A percentile compares a stretch with the other conserved stretches of the same genome.
These are phyloP conservation scores for Inga laurina DNA, from an alignment of 306 rosid species.

Conservation along the genomic window DNA sequence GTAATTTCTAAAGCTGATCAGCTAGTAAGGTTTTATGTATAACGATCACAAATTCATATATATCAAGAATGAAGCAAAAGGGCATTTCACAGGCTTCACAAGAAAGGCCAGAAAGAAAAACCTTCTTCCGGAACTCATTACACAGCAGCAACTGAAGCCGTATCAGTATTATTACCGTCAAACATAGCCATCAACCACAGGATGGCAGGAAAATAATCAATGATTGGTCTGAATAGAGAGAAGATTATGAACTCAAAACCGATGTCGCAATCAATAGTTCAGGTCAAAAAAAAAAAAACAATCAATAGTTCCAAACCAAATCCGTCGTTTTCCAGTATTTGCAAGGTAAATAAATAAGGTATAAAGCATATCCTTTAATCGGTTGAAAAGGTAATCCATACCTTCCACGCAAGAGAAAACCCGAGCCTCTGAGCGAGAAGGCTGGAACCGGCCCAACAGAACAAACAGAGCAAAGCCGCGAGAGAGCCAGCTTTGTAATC, in stretches of 20 bases:
- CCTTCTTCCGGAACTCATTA: background rate
- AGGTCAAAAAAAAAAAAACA: too few relatives aligned
- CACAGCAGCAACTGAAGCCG: background rate
- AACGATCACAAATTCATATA: background rate
- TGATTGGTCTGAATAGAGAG: background rate
- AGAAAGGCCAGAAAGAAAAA: background rate
- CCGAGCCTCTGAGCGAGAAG: conserved; percentile 55
- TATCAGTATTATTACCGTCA: background rate
- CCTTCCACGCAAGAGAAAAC: conserved; percentile 72
- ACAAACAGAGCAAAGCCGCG: conserved; percentile 62
- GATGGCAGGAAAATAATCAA: background rate
- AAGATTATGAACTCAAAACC: background rate
- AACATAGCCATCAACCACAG: background rate
- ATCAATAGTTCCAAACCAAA: background rate
- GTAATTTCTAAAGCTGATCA: background rate
- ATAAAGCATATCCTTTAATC: background rate
- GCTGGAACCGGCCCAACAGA: conserved; percentile 67
- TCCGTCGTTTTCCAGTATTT: background rate
- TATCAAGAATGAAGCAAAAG: background rate
- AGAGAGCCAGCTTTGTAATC: conserved; percentile 76
- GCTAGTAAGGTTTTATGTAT: background rate
- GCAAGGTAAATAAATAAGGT: background rate
- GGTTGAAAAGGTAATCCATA: conserved; percentile 2
- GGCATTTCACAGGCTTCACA: background rate
- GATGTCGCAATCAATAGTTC: background rate